These are phyloP conservation scores for Jamesozyma gamospora DNA, from an alignment of 805 yeast species.

Conservation along the genomic window DNA sequence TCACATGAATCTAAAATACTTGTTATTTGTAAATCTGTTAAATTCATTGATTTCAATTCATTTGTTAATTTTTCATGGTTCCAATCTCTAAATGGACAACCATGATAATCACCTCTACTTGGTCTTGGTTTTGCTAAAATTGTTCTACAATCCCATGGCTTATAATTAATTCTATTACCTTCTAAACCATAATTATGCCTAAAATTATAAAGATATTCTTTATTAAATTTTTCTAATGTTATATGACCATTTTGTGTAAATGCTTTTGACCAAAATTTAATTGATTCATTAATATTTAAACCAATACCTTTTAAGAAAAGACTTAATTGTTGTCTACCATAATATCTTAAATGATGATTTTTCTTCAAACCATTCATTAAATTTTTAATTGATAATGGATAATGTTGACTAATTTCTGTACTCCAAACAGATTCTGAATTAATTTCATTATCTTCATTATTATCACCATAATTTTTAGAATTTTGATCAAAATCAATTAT, in stretches of 20 bases:
- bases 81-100: constrained; percentile 85
- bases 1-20: constrained; percentile 59
- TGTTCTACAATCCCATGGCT: constrained; percentile 76
- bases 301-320: constrained; percentile 87
- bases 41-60: constrained; percentile 47
- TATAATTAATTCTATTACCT: constrained; percentile 78
- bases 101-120: constrained; percentile 61
- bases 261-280: constrained; percentile 71
- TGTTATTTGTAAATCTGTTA: constrained; percentile 38
- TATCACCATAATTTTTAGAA: constrained; percentile 17
- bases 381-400: constrained; percentile 72
- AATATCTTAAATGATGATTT: constrained; percentile 67
- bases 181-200: constrained; percentile 87
- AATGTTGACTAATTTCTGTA: constrained; percentile 46
- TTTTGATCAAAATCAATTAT: constrained; percentile 39
- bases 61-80: constrained; percentile 49
- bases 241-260: constrained; percentile 45
- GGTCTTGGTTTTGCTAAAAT: constrained; percentile 69
- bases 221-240: constrained; percentile 66
- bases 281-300: constrained; percentile 73
- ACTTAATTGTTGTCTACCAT: constrained; percentile 78
- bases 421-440: constrained; percentile 52
- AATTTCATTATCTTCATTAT: constrained; percentile 37
- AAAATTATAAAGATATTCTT: constrained; percentile 81
- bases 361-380: constrained; percentile 51